Evolutionary conservation across 2,329 filamentous ascomycete genomes (phyloP), one percentile per base, ranked within the genome.

Genomic region (Fusarium virguliforme): DNA sequence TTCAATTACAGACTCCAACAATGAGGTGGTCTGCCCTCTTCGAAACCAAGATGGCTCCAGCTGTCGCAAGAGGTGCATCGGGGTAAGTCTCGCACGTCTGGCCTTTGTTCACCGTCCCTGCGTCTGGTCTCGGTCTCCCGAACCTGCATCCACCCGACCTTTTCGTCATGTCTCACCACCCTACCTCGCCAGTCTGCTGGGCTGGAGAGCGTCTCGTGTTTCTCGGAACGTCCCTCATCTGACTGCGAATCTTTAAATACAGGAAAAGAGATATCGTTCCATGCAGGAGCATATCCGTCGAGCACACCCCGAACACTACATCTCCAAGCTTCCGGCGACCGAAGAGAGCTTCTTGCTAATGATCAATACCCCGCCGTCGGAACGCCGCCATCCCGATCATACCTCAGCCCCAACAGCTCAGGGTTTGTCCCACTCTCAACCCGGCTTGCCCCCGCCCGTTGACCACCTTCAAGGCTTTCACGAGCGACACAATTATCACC

Each of bases 241-340:
- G 78, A 74, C 62, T 66, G 62, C 62, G 68, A 69, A 73, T 72
- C 66, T 18, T 64, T 55, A 60, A 72, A 73, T 74, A 81, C 83
- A 97, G 94, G 94, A 97, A 85, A 97, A 97, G 84, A 90, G 94
- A 75, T 99, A 95, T 85, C 94, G 96, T 82, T 98, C 95, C 71
- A 98, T 99, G 94, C 96, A 98, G 84, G 96, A 99, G 88, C 96
- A 99, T 80, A 98, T 99, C 78, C 94, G 96, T 77, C 92, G 96
- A 82, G 95, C 96, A 74, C 96, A 99, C 81, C 95, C 95, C 68
- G 94, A 97, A 81, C 92, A 98, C 82, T 98, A 98, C 84, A 97
- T 99, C 76, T 91, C 96, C 55, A 98, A 98, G 88, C 92, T 98
- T 76, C 95, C 96, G 74, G 96, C 96, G 54, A 99, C 95, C 75